Evolutionary conservation across 2,329 filamentous ascomycete species (phyloP), one percentile per base, ranked within the genome.

Genomic region (Chaetomium globosum): DNA sequence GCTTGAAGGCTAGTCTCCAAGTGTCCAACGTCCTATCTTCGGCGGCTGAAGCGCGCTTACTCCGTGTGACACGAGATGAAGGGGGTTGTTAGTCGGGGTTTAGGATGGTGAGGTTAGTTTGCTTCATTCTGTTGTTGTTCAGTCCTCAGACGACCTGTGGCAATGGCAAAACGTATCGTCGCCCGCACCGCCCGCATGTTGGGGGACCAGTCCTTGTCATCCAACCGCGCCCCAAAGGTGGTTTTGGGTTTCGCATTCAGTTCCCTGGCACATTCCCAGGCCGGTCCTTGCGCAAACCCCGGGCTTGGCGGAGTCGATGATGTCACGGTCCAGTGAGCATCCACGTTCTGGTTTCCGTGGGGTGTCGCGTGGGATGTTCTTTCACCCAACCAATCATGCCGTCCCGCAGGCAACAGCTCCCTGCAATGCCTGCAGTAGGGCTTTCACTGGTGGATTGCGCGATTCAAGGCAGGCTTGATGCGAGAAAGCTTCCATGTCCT

Each of bases 401-500:
- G 10, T 6, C 13, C 21, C 8, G 16, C 28, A 43, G 46, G 33
- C 49, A 56, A 12, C 30, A 23, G 13, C 54, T 21, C 55, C 51
- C 26, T 59, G 55, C 19, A 48, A 23, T 28, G 28, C 51, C 26
- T 59, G 54, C 19, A 46, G 28, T 28, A 10, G 21, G 23, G 51
- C n/a, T 36, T 21, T 13, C 51, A 12, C 30, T 43, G 26, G 33
- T 7, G 43, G 30, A 67, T 67, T 65, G 65, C 65, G 65, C 62
- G 65, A 67, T 67, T 60, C 65, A 62, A 28, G 49, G 59, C 62
- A 30, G n/a, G 4, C 16, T 31, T 67, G 65, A 62, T 65, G 65
- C 58, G n/a, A 67, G 53, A 30, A n/a, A 13, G 48, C 16, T 12
- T 23, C 26, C 39, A 8, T 33, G 39, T 33, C 4, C 16, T 43